Base-by-base conservation (phyloP, 805 yeast genomes). In the Wickerhamomyces sydowiorum region DNA sequence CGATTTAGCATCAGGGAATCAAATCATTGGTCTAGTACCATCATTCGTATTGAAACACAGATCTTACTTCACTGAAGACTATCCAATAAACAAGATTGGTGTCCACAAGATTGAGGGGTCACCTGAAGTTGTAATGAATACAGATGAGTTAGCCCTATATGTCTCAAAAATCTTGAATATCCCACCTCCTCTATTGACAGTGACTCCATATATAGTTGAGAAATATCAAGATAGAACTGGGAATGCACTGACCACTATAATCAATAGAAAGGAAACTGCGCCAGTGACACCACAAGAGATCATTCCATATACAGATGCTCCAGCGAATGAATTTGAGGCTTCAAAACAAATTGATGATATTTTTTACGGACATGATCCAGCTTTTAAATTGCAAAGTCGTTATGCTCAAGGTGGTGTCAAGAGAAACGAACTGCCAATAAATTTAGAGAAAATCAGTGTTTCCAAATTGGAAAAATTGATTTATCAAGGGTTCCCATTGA, bases 21-120 rank as follows among this genome's bases (percentile, higher is more conserved):
- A 44, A 3, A 29, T 53, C 10, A 31, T 42, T 7, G 59, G 53
- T 7, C 29, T 56, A 7, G 35, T 52, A 3, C 60, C 60, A 12
- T 40, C 43, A 7, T 56, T 51, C 38, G 40, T 54, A 2, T 28
- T 43, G 5, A 39, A 41, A 18, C 59, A 56, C 30, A 41, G 44
- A 20, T 15, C 34, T 15, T 48, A 28, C 23, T 41, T 45, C 23
- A 25, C 32, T n/a, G 38, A 15, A 18, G 24, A 18, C 7, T 17
- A 29, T 29, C 17, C 6, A 14, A 14, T 28, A 4, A 12, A 7
- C 8, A n/a, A 28, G 15, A 7, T 28, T 14, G 30, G 30, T 7
- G 5, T 4, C 18, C 30, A 28, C 17, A 28, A 9, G n/a, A n/a
- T n/a, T n/a, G n/a, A n/a, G n/a, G n/a, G n/a, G n/a, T n/a, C n/a